These are phyloP conservation scores for Sabuloglossum arenarium DNA, from an alignment of 495 filamentous ascomycete species.

Conservation along the genomic window DNA sequence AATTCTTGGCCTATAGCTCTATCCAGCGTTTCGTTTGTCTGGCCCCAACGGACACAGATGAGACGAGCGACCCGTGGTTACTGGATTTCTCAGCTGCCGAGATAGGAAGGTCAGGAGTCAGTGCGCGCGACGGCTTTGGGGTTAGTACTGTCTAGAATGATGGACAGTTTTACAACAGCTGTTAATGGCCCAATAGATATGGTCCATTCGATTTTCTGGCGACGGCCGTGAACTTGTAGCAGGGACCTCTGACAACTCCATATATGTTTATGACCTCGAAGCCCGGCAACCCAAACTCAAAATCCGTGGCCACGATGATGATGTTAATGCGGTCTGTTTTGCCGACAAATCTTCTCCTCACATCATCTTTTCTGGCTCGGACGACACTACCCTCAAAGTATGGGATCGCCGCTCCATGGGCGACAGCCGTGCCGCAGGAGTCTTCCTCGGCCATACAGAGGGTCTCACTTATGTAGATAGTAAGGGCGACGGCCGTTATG, in stretches of 20 bases:
- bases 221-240: constrained; percentile 85
- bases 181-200: constrained; percentile 32
- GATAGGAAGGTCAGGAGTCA: constrained; percentile 18
- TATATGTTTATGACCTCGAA: constrained; percentile 91
- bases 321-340: constrained; percentile 96
- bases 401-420: constrained; percentile 90
- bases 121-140: constrained; percentile 20
- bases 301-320: constrained; percentile 58
- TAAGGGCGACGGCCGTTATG: constrained; percentile 89
- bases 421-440: constrained; percentile 69
- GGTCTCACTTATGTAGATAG: constrained; percentile 90
- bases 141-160: constrained; percentile 15
- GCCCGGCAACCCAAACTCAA: constrained; percentile 47
- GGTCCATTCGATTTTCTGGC: constrained; percentile 80
- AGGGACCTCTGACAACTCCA: constrained; percentile 54
- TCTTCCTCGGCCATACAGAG: constrained; percentile 86
- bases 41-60: constrained; percentile 66
- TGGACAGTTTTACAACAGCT: not conserved
- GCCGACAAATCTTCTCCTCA: constrained; percentile 78
- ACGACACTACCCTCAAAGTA: constrained; percentile 84
- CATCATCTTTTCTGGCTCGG: constrained; percentile 89
- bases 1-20: constrained; percentile 72
- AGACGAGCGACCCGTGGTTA: constrained; percentile 51
- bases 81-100: constrained; percentile 42
- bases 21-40: constrained; percentile 66